Conservation (phyloP, 495 filamentous ascomycete species). For the Schizothecium vesticola region DNA sequence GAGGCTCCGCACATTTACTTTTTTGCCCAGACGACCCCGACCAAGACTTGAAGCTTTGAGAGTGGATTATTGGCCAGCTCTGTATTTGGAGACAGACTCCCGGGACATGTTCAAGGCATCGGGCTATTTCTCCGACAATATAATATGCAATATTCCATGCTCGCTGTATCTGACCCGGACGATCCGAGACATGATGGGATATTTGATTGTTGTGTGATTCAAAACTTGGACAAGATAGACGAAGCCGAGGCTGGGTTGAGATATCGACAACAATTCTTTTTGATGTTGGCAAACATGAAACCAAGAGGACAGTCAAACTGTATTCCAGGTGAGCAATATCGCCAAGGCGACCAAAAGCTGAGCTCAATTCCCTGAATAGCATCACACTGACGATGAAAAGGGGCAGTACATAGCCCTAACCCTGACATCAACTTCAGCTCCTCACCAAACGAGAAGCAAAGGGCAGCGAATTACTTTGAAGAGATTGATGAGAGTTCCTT, state of each 20-base stretch:
- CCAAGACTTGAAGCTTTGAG: background rate
- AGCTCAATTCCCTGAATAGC: background rate
- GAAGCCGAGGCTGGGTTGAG: background rate
- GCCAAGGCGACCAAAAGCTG: background rate
- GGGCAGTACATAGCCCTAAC: background rate
- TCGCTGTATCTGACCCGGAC: background rate
- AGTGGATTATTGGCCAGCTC: background rate
- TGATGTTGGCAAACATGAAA: background rate
- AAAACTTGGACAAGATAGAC: background rate
- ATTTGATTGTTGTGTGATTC: background rate
- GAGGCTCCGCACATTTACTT: background rate
- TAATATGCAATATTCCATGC: background rate
- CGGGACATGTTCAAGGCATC: background rate
- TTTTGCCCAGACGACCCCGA: too few relatives aligned
- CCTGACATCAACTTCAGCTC: background rate
- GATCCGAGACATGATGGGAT: background rate
- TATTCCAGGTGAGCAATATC: background rate
- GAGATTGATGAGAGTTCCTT: too few relatives aligned
- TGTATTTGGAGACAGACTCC: background rate
- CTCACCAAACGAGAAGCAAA: background rate
- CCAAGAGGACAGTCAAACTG: background rate
- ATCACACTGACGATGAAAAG: background rate
- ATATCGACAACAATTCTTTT: background rate
- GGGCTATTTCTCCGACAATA: background rate
- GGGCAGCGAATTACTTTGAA: background rate